These are phyloP conservation scores for Aspergillus thermomutatus DNA, from an alignment of 2,329 filamentous ascomycete species.

Conservation along the genomic window DNA sequence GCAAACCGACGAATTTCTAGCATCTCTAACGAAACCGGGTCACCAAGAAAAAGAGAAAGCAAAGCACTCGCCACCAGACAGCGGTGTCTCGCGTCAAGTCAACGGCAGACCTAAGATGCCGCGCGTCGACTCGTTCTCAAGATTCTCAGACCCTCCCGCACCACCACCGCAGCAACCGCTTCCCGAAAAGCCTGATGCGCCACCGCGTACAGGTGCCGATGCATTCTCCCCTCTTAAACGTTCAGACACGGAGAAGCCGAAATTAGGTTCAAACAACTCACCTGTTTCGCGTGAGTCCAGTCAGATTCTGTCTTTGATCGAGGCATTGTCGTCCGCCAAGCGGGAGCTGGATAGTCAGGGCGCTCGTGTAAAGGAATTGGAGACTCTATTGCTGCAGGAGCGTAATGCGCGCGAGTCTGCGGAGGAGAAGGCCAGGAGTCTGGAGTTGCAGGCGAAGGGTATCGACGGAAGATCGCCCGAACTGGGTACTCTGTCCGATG, in stretches of 20 bases:
- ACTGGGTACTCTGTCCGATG: background rate
- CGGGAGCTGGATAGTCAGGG: slow-evolving; percentile 84
- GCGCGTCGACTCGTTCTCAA: slow-evolving; percentile 71
- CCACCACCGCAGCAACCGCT: slow-evolving; percentile 90
- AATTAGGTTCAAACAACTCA: slow-evolving; percentile 43
- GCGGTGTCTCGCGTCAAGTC: slow-evolving; percentile 42
- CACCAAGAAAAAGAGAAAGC: slow-evolving; percentile 49
- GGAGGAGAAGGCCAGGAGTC: slow-evolving; percentile 72
- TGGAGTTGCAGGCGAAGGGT: slow-evolving; percentile 57
- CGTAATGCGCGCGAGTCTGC: slow-evolving; percentile 76
- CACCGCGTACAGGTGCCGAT: slow-evolving; percentile 43
- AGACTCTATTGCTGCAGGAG: slow-evolving; percentile 74
- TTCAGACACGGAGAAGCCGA: slow-evolving; percentile 70
- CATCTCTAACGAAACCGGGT: slow-evolving; percentile 71
- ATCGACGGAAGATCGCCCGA: slow-evolving; percentile 13
- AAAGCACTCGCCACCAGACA: slow-evolving; percentile 47
- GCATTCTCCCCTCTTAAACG: slow-evolving; percentile 63
- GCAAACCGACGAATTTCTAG: slow-evolving; percentile 77
- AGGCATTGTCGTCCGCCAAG: slow-evolving; percentile 78
- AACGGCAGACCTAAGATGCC: slow-evolving; percentile 47
- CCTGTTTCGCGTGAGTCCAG: slow-evolving; percentile 56
- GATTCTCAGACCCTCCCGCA: slow-evolving; percentile 89
- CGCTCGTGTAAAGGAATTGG: slow-evolving; percentile 74
- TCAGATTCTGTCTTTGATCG: slow-evolving; percentile 79
- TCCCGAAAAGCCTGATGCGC: slow-evolving; percentile 82